A percentile compares a stretch with the other conserved stretches of the same genome.
Evolutionary conservation across 495 filamentous ascomycete species (phyloP).

Genomic region (Barbatosphaeria neglecta): DNA sequence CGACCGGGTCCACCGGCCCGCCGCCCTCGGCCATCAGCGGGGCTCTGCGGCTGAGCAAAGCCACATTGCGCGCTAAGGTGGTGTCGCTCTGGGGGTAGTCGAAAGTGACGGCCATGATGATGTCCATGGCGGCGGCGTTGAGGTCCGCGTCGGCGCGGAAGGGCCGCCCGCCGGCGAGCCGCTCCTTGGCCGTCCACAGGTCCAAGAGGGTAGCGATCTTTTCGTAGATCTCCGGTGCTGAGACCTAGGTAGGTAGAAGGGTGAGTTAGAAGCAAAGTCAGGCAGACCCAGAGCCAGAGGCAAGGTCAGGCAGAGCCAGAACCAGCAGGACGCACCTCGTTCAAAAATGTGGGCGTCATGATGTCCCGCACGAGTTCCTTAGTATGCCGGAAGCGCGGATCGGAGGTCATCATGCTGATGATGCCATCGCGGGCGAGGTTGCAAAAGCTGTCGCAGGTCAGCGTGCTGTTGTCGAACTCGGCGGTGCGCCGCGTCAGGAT

Average conservation of each 20-base stretch:
- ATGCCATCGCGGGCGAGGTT: conserved; percentile 4
- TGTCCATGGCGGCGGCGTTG: conserved; percentile 15
- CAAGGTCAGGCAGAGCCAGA: too few relatives aligned
- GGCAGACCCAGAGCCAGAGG: too few relatives aligned
- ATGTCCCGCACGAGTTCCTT: conserved; percentile 9
- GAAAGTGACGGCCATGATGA: conserved; percentile 15
- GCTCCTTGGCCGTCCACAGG: conserved; percentile 15
- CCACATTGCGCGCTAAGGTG: too few relatives aligned
- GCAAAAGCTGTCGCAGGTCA: conserved; percentile 1
- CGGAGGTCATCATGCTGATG: conserved; percentile 4
- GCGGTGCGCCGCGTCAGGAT: conserved; percentile 15
- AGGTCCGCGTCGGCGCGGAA: conserved; percentile 18
- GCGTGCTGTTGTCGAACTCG: conserved; percentile 18
- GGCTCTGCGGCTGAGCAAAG: neutral
- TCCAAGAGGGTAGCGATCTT: conserved; percentile 9
- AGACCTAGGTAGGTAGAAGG: conserved; percentile 13
- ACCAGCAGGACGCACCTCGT: neutral
- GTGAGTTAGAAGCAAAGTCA: too few relatives aligned
- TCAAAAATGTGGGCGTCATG: conserved; percentile 13
- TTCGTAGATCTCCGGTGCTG: conserved; percentile 12
- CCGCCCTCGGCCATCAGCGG: neutral
- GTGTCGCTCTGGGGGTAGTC: conserved; percentile 5
- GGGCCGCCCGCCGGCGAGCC: conserved; percentile 10
- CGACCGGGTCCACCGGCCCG: too few relatives aligned
- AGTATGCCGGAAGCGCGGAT: conserved; percentile 5